These are phyloP conservation scores for Nakazawaea anatomiae DNA, from an alignment of 805 yeast species.

Conservation along the genomic window DNA sequence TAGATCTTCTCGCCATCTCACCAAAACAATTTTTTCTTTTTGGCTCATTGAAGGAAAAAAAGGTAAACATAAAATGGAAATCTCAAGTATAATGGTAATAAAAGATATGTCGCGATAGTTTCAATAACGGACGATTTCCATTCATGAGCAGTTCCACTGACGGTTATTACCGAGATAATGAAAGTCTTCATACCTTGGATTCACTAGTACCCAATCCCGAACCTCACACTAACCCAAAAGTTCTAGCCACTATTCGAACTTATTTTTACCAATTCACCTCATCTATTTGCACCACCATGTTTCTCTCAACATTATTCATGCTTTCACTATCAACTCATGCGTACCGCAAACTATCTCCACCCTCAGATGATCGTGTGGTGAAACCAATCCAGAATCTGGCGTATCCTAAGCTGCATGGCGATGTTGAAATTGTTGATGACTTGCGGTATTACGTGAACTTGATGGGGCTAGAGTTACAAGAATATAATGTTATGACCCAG, in stretches of 20 bases:
- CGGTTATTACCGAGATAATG: background rate
- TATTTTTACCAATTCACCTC: conserved; percentile 7
- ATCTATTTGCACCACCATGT: conserved; percentile 3
- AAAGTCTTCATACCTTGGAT: conserved; percentile 5
- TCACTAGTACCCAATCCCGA: conserved; percentile 9
- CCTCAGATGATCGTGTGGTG: background rate
- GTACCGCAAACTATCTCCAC: background rate
- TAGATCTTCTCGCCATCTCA: no score
- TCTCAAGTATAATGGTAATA: background rate
- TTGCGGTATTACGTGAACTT: conserved; percentile 63
- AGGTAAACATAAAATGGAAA: background rate
- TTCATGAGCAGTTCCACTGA: background rate
- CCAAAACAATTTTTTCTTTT: no score
- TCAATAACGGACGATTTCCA: no score
- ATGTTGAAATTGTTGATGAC: conserved; percentile 31
- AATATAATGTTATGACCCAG: conserved; percentile 56
- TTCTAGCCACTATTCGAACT: background rate
- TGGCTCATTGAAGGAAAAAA: background rate
- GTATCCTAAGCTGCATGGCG: conserved; percentile 1
- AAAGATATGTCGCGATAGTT: background rate
- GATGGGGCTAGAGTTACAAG: conserved; percentile 53
- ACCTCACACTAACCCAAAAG: conserved; percentile 7
- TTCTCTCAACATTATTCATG: conserved; percentile 1
- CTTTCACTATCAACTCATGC: conserved; percentile 1
- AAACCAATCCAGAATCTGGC: background rate